Evolutionary conservation across 768 basidiomycete species (phyloP).

Genomic region (Hortiboletus flavorubellus): DNA sequence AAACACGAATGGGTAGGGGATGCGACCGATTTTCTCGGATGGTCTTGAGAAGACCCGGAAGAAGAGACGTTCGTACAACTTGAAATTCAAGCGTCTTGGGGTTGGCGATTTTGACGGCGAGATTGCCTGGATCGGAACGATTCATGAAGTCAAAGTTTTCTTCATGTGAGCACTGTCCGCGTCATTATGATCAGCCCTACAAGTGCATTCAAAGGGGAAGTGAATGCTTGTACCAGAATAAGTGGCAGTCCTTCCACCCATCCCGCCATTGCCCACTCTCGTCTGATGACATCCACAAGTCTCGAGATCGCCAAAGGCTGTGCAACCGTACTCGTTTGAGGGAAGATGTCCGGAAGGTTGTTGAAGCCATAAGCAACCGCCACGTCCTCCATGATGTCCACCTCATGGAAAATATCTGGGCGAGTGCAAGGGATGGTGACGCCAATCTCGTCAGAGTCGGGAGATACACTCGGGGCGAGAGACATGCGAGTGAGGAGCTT

Average conservation of each 20-base stretch:
- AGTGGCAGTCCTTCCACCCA: conserved; percentile 96
- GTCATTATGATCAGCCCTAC: conserved; percentile 3
- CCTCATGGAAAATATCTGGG: conserved; percentile 97
- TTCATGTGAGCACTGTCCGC: conserved; percentile 87
- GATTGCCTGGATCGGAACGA: conserved; percentile 73
- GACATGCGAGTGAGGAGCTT: conserved; percentile 84
- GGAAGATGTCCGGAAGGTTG: conserved; percentile 90
- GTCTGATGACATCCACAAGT: conserved; percentile 81
- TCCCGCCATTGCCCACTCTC: conserved; percentile 91
- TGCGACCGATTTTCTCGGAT: conserved; percentile 95
- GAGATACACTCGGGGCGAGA: conserved; percentile 49
- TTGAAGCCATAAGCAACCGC: conserved; percentile 99
- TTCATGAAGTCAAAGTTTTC: conserved; percentile 97
- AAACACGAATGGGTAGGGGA: conserved; percentile 86
- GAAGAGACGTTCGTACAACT: conserved; percentile 91
- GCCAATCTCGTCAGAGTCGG: conserved; percentile 58
- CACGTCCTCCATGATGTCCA: conserved; percentile 97
- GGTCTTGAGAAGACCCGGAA: conserved; percentile 96
- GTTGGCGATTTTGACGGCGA: conserved; percentile 90
- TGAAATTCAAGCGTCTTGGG: conserved; percentile 98
- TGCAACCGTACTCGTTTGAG: conserved; percentile 90
- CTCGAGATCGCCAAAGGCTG: conserved; percentile 89
- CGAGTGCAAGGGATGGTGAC: conserved; percentile 91
- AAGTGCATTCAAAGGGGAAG: not conserved
- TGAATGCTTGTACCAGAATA: conserved; percentile 61